Conservation (phyloP, 2,329 filamentous ascomycete genomes). For the Verticillium longisporum region DNA sequence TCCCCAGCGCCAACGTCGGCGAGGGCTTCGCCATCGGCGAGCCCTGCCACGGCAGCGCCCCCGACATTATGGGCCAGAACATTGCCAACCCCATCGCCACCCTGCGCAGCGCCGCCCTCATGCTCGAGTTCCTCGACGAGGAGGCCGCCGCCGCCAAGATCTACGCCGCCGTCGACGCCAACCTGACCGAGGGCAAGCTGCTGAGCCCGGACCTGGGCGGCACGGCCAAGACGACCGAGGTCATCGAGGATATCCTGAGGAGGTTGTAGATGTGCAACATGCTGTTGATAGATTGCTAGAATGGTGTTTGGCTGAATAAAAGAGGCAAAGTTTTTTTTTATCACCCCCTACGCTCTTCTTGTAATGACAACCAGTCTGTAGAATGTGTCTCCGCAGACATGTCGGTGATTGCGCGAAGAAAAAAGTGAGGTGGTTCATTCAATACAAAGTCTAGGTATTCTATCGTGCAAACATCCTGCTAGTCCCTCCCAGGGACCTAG, state of each 20-base stretch:
- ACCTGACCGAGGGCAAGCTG: constrained; percentile 74
- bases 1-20: constrained; percentile 92
- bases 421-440: background rate
- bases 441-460: background rate
- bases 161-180: constrained; percentile 85
- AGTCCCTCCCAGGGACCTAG: background rate
- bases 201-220: constrained; percentile 89
- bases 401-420: background rate
- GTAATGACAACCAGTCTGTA: background rate
- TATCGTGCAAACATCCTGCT: background rate
- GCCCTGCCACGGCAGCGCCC: constrained; percentile 93
- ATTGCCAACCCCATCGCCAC: constrained; percentile 98
- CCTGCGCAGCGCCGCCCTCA: constrained; percentile 80
- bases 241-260: constrained; percentile 79
- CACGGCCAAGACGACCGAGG: constrained; percentile 75
- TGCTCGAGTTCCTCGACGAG: constrained; percentile 93
- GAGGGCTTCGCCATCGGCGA: constrained; percentile 94
- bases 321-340: background rate
- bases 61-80: constrained; percentile 86
- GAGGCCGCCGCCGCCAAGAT: constrained; percentile 82
- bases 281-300: background rate
- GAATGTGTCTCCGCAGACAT: too few species aligned
- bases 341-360: background rate
- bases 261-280: constrained; percentile 47
- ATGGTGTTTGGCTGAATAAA: background rate